A percentile compares a stretch with the other conserved stretches of the same genome.
These are phyloP conservation scores for Metarhizium humberi DNA, from an alignment of 2,329 filamentous ascomycete species.

Conservation along the genomic window DNA sequence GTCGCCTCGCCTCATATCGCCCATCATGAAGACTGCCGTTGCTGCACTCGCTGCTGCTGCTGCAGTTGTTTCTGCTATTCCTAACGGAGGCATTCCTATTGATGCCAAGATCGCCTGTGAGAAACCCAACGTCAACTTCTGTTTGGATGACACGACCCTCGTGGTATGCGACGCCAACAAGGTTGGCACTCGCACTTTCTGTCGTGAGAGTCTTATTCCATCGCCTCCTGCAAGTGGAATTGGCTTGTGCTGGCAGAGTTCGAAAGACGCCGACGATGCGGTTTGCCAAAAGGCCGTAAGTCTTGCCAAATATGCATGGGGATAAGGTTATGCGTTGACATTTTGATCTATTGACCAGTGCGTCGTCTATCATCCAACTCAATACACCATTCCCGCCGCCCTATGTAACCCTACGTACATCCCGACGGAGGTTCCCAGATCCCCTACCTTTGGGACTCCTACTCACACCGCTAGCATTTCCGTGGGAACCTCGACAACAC, in stretches of 20 bases:
- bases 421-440: neutral
- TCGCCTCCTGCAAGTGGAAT: conserved; percentile 28
- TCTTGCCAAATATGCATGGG: neutral
- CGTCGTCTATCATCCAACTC: conserved; percentile 31
- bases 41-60: conserved; percentile 21
- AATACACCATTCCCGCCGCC: conserved; percentile 27
- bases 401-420: conserved; percentile 16
- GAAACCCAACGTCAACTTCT: conserved; percentile 32
- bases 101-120: conserved; percentile 25
- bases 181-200: conserved; percentile 31
- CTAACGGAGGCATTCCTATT: conserved; percentile 27
- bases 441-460: neutral
- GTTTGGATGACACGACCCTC: conserved; percentile 36
- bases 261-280: conserved; percentile 29
- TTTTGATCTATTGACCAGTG: conserved; percentile 17
- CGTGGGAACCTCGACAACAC: neutral
- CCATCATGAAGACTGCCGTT: conserved; percentile 25
- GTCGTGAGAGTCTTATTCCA: conserved; percentile 34
- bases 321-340: neutral
- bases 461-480: neutral
- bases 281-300: conserved; percentile 38
- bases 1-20: neutral
- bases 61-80: conserved; percentile 26
- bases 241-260: conserved; percentile 32
- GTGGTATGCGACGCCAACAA: conserved; percentile 31